phyloP scores from a whole-genome alignment of 2,329 filamentous ascomycete genomes.

The Alternaria sp. region DNA sequence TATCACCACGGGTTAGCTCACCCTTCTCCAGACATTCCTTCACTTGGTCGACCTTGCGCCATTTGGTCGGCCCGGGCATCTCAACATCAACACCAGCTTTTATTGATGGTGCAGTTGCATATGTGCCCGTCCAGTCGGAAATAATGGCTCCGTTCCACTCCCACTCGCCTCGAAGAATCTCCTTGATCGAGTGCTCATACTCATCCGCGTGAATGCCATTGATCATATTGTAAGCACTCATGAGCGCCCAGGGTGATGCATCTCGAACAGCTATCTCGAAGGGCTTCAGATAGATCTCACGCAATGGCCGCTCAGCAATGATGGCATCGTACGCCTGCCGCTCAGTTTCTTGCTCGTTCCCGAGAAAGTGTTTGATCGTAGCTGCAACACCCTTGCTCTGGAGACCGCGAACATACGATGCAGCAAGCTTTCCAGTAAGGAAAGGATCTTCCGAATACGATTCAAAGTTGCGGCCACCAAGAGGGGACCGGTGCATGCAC shows the following conservation, averaged over 20 bases:
- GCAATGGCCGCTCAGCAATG: slow-evolving; percentile 68
- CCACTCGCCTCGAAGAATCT: slow-evolving; percentile 51
- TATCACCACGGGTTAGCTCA: slow-evolving; percentile 57
- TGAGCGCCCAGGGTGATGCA: slow-evolving; percentile 70
- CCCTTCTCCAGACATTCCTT: slow-evolving; percentile 43
- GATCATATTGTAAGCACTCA: slow-evolving; percentile 72
- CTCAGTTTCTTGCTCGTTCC: slow-evolving; percentile 76
- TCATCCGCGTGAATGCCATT: slow-evolving; percentile 62
- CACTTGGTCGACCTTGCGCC: slow-evolving; percentile 47
- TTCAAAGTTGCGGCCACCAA: slow-evolving; percentile 87
- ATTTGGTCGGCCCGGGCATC: slow-evolving; percentile 51
- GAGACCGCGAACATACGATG: slow-evolving; percentile 73
- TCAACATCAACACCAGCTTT: slow-evolving; percentile 50
- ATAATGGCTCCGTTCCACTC: slow-evolving; percentile 52
- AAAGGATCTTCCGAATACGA: slow-evolving; percentile 85
- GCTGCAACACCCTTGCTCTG: slow-evolving; percentile 77
- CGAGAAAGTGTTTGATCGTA: slow-evolving; percentile 79
- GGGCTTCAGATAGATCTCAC: slow-evolving; percentile 75
- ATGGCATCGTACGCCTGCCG: slow-evolving; percentile 69
- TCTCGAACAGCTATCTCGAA: slow-evolving; percentile 76
- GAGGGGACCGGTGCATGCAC: slow-evolving; percentile 80
- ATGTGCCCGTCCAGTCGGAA: slow-evolving; percentile 52
- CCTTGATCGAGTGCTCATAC: slow-evolving; percentile 51
- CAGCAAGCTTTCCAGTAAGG: slow-evolving; percentile 75
- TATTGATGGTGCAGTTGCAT: slow-evolving; percentile 48